Evolutionary conservation across 768 basidiomycete genomes (phyloP), one percentile per base, ranked within the genome.

Genomic region (Lactifluus echinatus): DNA sequence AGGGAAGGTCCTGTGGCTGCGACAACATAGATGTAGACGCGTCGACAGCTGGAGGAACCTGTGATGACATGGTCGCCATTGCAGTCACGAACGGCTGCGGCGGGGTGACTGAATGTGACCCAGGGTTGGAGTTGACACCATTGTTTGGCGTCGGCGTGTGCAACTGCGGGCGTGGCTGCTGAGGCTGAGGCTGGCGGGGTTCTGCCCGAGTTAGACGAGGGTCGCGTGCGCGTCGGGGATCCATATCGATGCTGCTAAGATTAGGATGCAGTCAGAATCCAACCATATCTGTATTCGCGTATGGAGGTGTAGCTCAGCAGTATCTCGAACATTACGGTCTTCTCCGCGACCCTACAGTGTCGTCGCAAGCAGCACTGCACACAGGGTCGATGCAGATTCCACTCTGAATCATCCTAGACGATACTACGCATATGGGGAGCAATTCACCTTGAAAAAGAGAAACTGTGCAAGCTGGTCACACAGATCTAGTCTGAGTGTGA

Each of bases 241-340:
- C 89, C 87, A 90, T 89, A 8, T 12, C 34, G 24, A n/a, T 39
- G 3, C 26, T 48, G 48, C 54, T 11, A 55, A 66, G 50, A 62
- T 5, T 44, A 31, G 50, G 43, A 53, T 50, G 40, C 50, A 50
- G 56, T 54, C 21, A 55, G 51, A 61, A 62, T 43, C 65, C 42
- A 40, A 56, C n/a, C 37, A 6, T 26, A 36, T 56, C 61, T 42
- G n/a, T 5, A 61, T 43, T 53, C 50, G 63, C 26, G 63, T 51
- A 65, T 42, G 65, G 6, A 50, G 46, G 37, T 47, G 43, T 23
- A 52, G 40, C 72, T 92, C 89, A 93, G 89, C 82, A 93, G 89
- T 93, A 93, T 92, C 89, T 83, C 77, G 88, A 89, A 89, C 87
- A 79, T 74, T 75, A 67, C 54, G 73, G 87, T 91, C 89, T 79